Conservation (phyloP, 192 early-diverging fungal genomes). For the Coemansia erecta region DNA sequence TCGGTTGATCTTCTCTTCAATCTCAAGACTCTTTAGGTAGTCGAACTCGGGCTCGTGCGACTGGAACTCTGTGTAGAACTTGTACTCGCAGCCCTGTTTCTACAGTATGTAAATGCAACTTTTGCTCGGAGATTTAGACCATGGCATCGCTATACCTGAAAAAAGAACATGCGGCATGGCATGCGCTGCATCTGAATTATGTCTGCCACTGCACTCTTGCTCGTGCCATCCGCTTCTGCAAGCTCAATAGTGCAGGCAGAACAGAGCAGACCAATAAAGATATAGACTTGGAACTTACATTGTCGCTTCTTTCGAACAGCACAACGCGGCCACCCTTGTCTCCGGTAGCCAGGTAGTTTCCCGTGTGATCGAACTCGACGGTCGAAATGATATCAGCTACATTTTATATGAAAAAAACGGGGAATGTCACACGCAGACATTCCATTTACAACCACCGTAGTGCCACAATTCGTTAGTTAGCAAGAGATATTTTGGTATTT, state of each 20-base stretch:
- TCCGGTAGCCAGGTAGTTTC: slow-evolving; percentile 95
- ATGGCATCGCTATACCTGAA: neutral
- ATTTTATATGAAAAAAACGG: slow-evolving; percentile 6
- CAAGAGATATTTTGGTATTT: no score
- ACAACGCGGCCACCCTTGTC: slow-evolving; percentile 98
- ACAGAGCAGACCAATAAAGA: neutral
- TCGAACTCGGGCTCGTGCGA: slow-evolving; percentile 99
- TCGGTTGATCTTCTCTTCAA: slow-evolving; percentile 99
- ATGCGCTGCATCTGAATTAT: no score
- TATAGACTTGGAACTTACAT: slow-evolving; percentile 63
- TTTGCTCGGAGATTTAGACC: neutral
- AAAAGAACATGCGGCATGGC: neutral
- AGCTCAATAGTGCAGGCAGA: neutral
- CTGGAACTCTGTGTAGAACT: slow-evolving; percentile 99
- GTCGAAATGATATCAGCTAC: slow-evolving; percentile 98
- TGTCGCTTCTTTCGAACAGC: slow-evolving; percentile 96
- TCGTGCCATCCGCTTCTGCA: neutral
- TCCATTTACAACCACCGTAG: no score
- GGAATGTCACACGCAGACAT: neutral
- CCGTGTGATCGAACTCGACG: slow-evolving; percentile 97
- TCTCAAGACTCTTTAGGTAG: slow-evolving; percentile 98
- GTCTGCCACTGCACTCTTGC: no score
- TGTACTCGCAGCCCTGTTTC: slow-evolving; percentile 99
- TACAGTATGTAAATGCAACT: slow-evolving; percentile 32
- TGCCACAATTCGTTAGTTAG: no score